Base-by-base conservation (phyloP, 257 asterid genomes). In the Solanum gracilifrons region DNA sequence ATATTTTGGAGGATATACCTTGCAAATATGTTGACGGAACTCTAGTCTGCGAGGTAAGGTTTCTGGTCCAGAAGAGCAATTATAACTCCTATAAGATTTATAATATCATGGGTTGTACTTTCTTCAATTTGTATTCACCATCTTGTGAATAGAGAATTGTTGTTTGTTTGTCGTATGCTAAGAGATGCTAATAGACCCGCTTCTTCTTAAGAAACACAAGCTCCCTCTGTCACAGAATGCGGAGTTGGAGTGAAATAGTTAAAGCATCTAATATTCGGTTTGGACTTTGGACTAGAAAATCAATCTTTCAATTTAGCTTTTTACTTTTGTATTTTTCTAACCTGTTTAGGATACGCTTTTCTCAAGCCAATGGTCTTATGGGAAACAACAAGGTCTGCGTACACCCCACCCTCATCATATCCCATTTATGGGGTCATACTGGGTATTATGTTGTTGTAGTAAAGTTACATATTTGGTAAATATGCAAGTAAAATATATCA, bases 1-100 rank as follows among this genome's bases (percentile, higher is more conserved):
- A 94, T 92, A 93, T 97, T 90, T 92, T 95, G 92, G 97, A 96
- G 87, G 99, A 96, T 83, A 90, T 97, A 89, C 99, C 98, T 0
- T 94, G 99, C 96, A 97, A 93, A 90, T 97, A 91, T 83, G 86
- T 91, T 83, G 93, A 97, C 87, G 99, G 99, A 86, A 89, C 92
- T 84, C 92, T 93, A 86, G 90, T 93, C 72, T 97, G 99, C 73
- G 99, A 97, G 99, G 99, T 95, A 85, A 84, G 90, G 86, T 87
- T 72, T 88, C 89, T 73, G 31, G 36, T 60, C 85, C 85, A 55
- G 84, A 33, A 62, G 77, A 88, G 46, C 82, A 73, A 58, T 66
- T 46, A 48, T 80, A 80, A 16, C 29, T 82, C 21, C 69, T 82
- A 29, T 82, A 48, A 82, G 71, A 31, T 82, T 48, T 48, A 77